A percentile compares a stretch with the other conserved stretches of the same genome.
These are phyloP conservation scores for Tricholoma saponaceum DNA, from an alignment of 768 basidiomycete genomes.

Conservation along the genomic window DNA sequence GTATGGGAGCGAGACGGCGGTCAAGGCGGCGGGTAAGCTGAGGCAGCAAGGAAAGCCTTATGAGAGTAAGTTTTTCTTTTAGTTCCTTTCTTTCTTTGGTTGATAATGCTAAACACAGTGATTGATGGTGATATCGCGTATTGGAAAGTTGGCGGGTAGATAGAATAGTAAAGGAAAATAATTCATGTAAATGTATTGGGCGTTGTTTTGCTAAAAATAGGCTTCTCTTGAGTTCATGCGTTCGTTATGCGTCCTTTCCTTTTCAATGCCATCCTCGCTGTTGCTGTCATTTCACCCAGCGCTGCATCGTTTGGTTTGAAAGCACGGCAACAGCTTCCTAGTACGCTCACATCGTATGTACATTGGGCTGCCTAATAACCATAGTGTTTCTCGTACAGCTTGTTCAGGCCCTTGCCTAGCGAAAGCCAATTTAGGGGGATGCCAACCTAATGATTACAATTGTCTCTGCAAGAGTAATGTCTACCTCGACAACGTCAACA, in stretches of 20 bases:
- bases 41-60: constrained; percentile 97
- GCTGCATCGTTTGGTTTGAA: neutral
- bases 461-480: neutral
- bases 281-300: neutral
- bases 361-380: neutral
- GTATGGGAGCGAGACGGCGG: constrained; percentile 83
- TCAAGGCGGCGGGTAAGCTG: constrained; percentile 93
- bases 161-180: constrained; percentile 3
- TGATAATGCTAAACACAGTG: constrained; percentile 41
- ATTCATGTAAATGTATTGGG: too few relatives aligned
- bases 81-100: constrained; percentile 4
- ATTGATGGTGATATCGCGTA: constrained; percentile 87
- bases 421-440: neutral
- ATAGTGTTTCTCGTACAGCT: neutral
- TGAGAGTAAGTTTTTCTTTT: constrained; percentile 59
- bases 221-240: neutral
- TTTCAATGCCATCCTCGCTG: neutral
- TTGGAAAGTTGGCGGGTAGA: constrained; percentile 76
- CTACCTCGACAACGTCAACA: neutral
- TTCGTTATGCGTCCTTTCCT: neutral
- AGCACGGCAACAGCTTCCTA: neutral
- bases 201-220: too few relatives aligned
- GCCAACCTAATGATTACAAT: neutral
- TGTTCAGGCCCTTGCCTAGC: neutral
- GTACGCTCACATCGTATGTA: neutral